Evolutionary conservation across 345 rosid species (phyloP), one percentile per base, ranked within the genome.

Genomic region (Eutrema japonicum): DNA sequence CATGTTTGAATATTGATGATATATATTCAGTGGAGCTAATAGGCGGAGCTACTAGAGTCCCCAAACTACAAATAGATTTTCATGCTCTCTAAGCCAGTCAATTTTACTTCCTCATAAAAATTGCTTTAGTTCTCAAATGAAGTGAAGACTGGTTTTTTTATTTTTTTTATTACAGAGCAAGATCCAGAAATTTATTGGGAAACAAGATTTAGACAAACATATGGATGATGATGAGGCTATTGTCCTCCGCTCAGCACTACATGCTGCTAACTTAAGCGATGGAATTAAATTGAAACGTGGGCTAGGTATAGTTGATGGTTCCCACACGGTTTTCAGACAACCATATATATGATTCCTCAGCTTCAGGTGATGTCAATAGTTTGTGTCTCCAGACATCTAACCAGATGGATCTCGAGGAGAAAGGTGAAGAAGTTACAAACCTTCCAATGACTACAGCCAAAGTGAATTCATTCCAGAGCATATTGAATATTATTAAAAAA

Each of bases 181-280:
- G 76, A 83, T 96, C 77, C 99, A 86, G 80, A 98, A 96, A 79
- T 92, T 81, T 83, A 86, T 96, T 62, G 97, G 95, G 72, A 90
- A 89, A 82, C 89, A 82, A 78, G 96, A 86, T 59, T 83, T 96
- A 75, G 99, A 85, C 86, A 96, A 82, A 77, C 99, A 96, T 88
- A 82, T 96, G 64, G 99, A 96, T 86, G 97, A 98, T 67, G 99
- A 96, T 83, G 99, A 96, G 82, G 99, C 98, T 51, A 85, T 89
- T 76, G 99, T 87, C 83, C 97, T 96, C 38, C 98, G 99, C 74
- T 77, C 96, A 27, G 70, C 99, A n/a, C 78, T 96, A 41, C 89
- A 83, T 85, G 98, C 99, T 70, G 99, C 99, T 66, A 96, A 96
- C 84, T 70, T 96, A 74, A 96, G 99, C 78, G 99, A 96, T 86